Base-by-base conservation (phyloP, 345 rosid genomes). In the Salix arbutifolia region DNA sequence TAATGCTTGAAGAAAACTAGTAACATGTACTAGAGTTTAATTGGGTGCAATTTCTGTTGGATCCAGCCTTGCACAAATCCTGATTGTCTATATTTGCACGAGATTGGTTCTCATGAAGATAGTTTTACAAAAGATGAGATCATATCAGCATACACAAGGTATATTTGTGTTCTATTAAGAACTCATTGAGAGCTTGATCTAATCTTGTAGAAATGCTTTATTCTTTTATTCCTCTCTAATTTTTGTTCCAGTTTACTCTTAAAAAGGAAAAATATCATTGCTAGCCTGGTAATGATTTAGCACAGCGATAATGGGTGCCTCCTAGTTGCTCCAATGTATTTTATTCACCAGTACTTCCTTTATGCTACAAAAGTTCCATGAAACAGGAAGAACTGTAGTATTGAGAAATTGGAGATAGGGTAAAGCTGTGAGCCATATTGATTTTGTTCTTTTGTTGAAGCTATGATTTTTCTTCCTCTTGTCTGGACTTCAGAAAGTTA, bases 51-150 rank as follows among this genome's bases (percentile, higher is more conserved):
- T 68, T 58, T 75, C 62, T 80, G 38, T 80, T 84, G 74, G 46
- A 48, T 71, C 74, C 88, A 94, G 97, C 88, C 93, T 75, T 95
- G 99, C 88, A 89, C 74, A 89, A 95, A 91, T 87, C 95, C 97
- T 53, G 99, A 95, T 73, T 95, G 99, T 80, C 86, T 93, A 65
- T 95, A 95, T 89, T 82, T 95, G 91, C 97, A 95, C 56, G 99
- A 95, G 83, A 80, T 91, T 82, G 97, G 97, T 48, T 91, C 94
- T 40, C 94, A 86, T 67, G 99, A 92, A 82, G 97, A 92, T 83
- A 95, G 99, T 85, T 95, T 92, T 74, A 91, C 97, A 14, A 95
- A 95, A 88, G 97, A 93, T 84, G 97, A 93, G 85, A 84, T 89
- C 70, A 87, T 92, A 82, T 91, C 97, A 61, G 97, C 94, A 4